Base-by-base conservation (phyloP, 1,139 yeast species). In the Suhomyces bolitotheri region DNA sequence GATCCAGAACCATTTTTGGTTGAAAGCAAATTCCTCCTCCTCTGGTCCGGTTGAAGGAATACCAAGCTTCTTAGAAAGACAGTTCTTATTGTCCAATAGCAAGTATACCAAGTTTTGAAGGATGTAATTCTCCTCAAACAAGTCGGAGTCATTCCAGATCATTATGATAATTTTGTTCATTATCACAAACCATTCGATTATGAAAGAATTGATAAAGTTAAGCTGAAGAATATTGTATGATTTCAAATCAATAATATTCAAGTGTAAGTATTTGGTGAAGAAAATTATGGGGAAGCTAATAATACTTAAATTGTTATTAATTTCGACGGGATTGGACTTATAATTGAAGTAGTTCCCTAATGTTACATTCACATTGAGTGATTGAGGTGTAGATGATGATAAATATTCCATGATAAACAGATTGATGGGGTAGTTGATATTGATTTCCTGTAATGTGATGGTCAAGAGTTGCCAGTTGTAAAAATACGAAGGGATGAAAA, bases 281-380 rank as follows among this genome's bases (percentile, higher is more conserved):
- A 73, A 66, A 9, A 74, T 54, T 19, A 73, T 47, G 1, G 79
- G 79, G 44, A 70, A 62, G 31, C 71, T 58, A 9, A 73, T 62
- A 20, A 73, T 69, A 22, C 54, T 51, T 27, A 54, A 40, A 31
- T 49, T 50, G 39, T 49, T 41, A 34, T 49, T 48, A 30, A 47
- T 42, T 5, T 64, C 64, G 29, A 56, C 55, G 5, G 48, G 42
- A 21, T 41, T 36, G 12, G 45, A 38, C 27, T 46, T 44, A 36
- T 34, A 32, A 29, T 43, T 41, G 31, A 49, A 45, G 32, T 41
- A 50, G 20, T 34, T 37, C 16, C 34, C 30, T 10, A 51, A 26
- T 8, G 42, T 40, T 5, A 31, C 25, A 24, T 46, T 51, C 28
- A 51, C 48, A 29, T 66, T 58, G 45, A 60, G 58, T 21, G 32